Base-by-base conservation (phyloP, 1,284 basidiomycete genomes). In the Cystobasidium sp. region DNA sequence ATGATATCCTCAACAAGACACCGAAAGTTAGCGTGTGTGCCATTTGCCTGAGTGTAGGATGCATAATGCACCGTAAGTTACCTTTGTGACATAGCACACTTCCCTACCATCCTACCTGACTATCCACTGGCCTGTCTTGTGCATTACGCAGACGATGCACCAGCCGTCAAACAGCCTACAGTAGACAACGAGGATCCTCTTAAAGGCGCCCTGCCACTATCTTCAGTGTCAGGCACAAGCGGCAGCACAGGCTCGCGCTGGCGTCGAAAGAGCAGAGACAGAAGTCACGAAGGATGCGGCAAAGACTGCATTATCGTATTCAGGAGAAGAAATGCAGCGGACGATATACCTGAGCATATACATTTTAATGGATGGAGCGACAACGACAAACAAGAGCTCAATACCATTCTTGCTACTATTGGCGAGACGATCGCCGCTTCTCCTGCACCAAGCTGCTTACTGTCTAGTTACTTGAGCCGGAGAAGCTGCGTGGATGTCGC, bases 11-110 rank as follows among this genome's bases (percentile, higher is more conserved):
- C 10, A 22, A 52, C 14, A 37, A 63, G 12, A 59, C 22, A 44
- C 70, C 70, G 14, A 55, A 43, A 12, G 52, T 44, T n/a, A 61
- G 41, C 16, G 53, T 73, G 10, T 73, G 70, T 46, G 70, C 37
- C 18, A 73, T 73, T 18, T 73, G 70, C 44, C 46, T 73, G 7
- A 51, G 46, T 14, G 70, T 73, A 14, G 70, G 70, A 12, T 73
- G 70, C 41, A 66, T 73, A 3, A 37, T 66, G 39, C 70, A 73
- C 58, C 70, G 70, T 73, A 52, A 58, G 70, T 59, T 53, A 16
- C 14, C 24, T 37, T 37, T 37, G n/a, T 7, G 6, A 8, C 24
- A n/a, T 5, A 31, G 31, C 31, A 31, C 31, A 31, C 31, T 31
- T 31, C 31, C 31, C 18, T 43, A 41, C 37, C 16, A 12, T 31